A percentile compares a stretch with the other conserved stretches of the same genome.
Evolutionary conservation across 23 red algal species (phyloP).

Genomic region (Chondrus crispus): DNA sequence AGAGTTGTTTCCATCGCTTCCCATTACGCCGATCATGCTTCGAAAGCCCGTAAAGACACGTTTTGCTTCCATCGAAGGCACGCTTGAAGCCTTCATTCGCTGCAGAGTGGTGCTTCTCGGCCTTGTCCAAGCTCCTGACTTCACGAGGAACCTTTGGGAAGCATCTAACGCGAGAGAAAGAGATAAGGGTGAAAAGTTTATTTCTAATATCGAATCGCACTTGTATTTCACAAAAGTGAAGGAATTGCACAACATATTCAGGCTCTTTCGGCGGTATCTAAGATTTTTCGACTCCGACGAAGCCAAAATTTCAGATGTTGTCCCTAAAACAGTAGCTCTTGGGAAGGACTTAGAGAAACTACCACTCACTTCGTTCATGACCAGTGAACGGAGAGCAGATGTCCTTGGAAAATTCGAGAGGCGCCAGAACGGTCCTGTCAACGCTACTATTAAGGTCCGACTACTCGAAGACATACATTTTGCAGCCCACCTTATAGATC

Average conservation of each 20-base stretch:
- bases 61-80: background rate
- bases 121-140: background rate
- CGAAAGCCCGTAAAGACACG: background rate
- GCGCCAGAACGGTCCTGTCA: background rate
- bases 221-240: background rate
- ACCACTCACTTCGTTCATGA: background rate
- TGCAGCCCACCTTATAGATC: background rate
- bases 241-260: conserved; percentile 6
- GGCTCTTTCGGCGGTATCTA: background rate
- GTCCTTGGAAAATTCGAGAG: background rate
- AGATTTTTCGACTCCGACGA: background rate
- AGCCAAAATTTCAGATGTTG: background rate
- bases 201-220: background rate
- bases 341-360: background rate
- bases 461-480: conserved; percentile 2
- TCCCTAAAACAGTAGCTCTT: background rate
- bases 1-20: no score
- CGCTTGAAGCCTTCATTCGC: background rate
- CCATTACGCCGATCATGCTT: background rate
- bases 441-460: background rate
- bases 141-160: background rate
- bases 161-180: background rate
- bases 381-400: background rate
- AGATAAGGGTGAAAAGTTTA: background rate
- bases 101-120: background rate